These are phyloP conservation scores for Xerocomus amazonicus DNA, from an alignment of 1,284 basidiomycete species.

Conservation along the genomic window DNA sequence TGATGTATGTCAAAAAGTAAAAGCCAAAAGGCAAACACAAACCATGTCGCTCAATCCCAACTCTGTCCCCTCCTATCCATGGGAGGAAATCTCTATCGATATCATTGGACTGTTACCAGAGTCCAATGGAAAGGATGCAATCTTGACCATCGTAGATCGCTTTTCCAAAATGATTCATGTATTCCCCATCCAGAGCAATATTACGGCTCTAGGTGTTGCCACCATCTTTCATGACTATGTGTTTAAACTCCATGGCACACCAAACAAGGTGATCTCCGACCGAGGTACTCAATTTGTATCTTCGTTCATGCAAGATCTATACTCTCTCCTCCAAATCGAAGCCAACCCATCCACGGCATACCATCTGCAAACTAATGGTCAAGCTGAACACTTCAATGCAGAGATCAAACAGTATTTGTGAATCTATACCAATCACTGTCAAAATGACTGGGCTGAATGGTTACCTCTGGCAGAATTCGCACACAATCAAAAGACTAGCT, in stretches of 20 bases:
- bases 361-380: too few species aligned
- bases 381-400: conserved; percentile 34
- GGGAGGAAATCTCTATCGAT: background rate
- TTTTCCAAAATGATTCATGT: conserved; percentile 27
- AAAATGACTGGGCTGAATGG: too few species aligned
- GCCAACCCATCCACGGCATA: too few species aligned
- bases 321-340: background rate
- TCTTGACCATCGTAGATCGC: conserved; percentile 38
- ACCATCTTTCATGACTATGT: too few species aligned
- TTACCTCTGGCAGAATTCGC: too few species aligned
- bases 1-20: background rate
- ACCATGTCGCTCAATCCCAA: background rate
- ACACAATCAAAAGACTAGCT: conserved; percentile 5
- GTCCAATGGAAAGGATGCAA: conserved; percentile 32
- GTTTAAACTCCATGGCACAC: background rate
- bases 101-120: conserved; percentile 25
- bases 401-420: conserved; percentile 28
- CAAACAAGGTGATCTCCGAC: background rate
- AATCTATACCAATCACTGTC: conserved; percentile 17
- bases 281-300: conserved; percentile 36
- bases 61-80: background rate
- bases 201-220: too few species aligned
- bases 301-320: conserved; percentile 30
- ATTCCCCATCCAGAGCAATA: too few species aligned
- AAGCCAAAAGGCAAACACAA: background rate